These are phyloP conservation scores for Evernia prunastri DNA, from an alignment of 495 filamentous ascomycete genomes.

Conservation along the genomic window DNA sequence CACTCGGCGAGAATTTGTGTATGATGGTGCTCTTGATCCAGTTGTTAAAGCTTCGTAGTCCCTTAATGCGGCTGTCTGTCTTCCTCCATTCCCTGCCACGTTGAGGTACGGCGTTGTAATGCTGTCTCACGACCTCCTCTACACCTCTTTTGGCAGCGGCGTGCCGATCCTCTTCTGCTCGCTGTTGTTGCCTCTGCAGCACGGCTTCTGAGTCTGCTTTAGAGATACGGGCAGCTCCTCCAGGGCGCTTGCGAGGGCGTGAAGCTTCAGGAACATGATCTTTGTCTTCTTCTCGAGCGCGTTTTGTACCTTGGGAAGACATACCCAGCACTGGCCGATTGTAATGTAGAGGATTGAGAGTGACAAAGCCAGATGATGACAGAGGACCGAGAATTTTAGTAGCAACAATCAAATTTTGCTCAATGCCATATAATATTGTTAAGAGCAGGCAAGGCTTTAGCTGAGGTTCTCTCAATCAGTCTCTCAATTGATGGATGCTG, in stretches of 20 bases:
- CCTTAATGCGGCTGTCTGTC: slow-evolving; percentile 89
- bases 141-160: slow-evolving; percentile 49
- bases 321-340: not conserved
- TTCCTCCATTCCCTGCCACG: slow-evolving; percentile 91
- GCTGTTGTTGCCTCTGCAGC: slow-evolving; percentile 56
- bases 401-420: not conserved
- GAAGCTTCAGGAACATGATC: slow-evolving; percentile 32
- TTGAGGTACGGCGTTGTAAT: slow-evolving; percentile 94
- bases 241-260: slow-evolving; percentile 79
- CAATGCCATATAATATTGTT: not conserved
- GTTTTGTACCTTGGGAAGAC: slow-evolving; percentile 16
- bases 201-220: slow-evolving; percentile 63
- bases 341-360: not conserved
- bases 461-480: too few relatives aligned
- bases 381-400: not conserved
- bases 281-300: slow-evolving; percentile 15
- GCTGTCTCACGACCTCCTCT: slow-evolving; percentile 78
- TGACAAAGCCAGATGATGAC: not conserved
- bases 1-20: slow-evolving; percentile 88
- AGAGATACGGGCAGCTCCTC: slow-evolving; percentile 69
- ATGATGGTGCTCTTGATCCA: slow-evolving; percentile 97
- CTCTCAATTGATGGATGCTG: too few relatives aligned
- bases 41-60: slow-evolving; percentile 91
- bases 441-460: too few relatives aligned
- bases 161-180: slow-evolving; percentile 46